phyloP scores from a whole-genome alignment of 2,329 filamentous ascomycete species.

The Amphichorda felina region DNA sequence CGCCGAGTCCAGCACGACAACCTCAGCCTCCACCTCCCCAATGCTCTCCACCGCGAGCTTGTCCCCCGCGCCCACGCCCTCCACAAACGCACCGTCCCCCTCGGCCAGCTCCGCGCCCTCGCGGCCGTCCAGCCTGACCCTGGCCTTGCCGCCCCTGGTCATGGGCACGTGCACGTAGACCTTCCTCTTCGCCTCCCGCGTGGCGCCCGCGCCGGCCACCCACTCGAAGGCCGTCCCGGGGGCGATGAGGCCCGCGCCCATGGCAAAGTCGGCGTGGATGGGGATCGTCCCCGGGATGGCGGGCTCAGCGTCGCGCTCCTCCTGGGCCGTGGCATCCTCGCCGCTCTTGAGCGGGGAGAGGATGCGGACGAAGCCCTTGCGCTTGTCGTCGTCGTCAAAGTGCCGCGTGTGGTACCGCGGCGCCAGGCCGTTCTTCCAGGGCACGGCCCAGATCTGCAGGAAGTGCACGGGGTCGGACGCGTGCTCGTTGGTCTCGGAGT shows the following conservation, averaged over 20 bases:
- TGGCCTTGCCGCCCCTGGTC: constrained; percentile 64
- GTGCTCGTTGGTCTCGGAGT: constrained; percentile 76
- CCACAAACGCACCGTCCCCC: constrained; percentile 73
- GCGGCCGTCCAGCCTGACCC: constrained; percentile 54
- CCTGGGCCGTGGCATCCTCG: constrained; percentile 42
- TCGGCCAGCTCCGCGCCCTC: constrained; percentile 56
- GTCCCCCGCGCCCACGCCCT: constrained; percentile 51
- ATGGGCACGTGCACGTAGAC: constrained; percentile 74
- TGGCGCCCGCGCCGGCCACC: constrained; percentile 51
- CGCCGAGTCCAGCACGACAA: constrained; percentile 55
- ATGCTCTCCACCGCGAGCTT: constrained; percentile 54
- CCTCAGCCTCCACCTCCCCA: constrained; percentile 56
- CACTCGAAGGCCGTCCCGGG: constrained; percentile 56
- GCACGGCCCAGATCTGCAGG: constrained; percentile 79
- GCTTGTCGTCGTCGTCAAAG: constrained; percentile 64
- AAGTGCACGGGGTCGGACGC: constrained; percentile 63
- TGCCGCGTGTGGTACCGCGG: constrained; percentile 67
- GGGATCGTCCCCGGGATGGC: constrained; percentile 58
- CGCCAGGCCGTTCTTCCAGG: constrained; percentile 59
- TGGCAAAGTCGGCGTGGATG: constrained; percentile 73
- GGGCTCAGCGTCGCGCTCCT: constrained; percentile 54
- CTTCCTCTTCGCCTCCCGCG: constrained; percentile 47
- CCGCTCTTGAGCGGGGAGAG: constrained; percentile 64
- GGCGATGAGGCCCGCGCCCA: constrained; percentile 65
- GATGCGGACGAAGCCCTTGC: constrained; percentile 58